These are phyloP conservation scores for Ustilago curta DNA, from an alignment of 1,284 basidiomycete species.

Conservation along the genomic window DNA sequence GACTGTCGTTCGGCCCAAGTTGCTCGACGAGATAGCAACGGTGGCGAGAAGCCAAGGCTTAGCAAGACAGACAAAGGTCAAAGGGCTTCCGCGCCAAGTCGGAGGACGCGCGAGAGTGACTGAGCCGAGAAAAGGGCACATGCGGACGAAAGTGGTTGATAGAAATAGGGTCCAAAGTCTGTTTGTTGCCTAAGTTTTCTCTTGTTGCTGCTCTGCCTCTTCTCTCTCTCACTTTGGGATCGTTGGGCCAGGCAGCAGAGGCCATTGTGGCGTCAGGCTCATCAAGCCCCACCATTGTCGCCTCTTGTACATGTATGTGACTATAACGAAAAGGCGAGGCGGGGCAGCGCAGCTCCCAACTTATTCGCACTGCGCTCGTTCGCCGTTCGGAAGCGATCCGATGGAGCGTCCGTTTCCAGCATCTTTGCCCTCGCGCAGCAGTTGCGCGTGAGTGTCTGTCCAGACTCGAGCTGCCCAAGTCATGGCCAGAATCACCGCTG, in stretches of 20 bases:
- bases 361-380: background rate
- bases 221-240: background rate
- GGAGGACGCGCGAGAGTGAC: no score
- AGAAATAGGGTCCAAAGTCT: no score
- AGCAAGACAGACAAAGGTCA: no score
- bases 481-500: no score
- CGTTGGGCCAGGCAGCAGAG: background rate
- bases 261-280: background rate
- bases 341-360: no score
- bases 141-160: no score
- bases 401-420: background rate
- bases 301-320: background rate
- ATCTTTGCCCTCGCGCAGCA: background rate
- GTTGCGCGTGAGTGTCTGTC: background rate
- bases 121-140: no score
- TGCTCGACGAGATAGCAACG: background rate
- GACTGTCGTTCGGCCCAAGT: background rate
- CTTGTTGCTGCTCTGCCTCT: no score
- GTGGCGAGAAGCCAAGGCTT: no score
- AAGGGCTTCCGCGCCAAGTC: no score
- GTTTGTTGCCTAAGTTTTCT: background rate
- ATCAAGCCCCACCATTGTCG: background rate
- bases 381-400: conserved; percentile 10
- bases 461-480: background rate
- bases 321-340: background rate